Conservation (phyloP, 805 yeast species). For the Myxozyma udenii region DNA sequence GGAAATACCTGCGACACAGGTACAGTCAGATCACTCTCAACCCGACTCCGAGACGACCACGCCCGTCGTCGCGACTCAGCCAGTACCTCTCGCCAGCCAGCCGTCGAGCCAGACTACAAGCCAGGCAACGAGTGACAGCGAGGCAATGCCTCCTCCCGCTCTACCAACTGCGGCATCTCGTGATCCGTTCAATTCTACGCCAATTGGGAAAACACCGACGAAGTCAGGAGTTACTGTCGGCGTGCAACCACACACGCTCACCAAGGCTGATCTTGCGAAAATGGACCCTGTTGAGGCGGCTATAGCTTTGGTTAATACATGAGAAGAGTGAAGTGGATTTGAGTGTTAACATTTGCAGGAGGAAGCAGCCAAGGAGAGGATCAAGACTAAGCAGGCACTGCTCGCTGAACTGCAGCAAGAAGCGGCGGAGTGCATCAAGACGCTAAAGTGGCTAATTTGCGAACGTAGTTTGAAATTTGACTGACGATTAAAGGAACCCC, state of each 20-base stretch:
- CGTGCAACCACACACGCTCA: background rate
- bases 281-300: background rate
- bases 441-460: constrained; percentile 14
- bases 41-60: background rate
- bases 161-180: too few species aligned
- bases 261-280: background rate
- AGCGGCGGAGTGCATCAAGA: constrained; percentile 11
- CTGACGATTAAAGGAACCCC: constrained; percentile 9
- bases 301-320: background rate
- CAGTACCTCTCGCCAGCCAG: too few species aligned
- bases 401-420: constrained; percentile 17
- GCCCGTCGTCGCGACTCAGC: background rate
- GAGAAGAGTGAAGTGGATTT: too few species aligned
- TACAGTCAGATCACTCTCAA: background rate
- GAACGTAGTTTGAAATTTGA: background rate
- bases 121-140: too few species aligned
- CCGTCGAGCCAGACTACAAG: background rate
- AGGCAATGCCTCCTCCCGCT: too few species aligned
- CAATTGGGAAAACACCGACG: background rate
- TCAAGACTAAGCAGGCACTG: constrained; percentile 16
- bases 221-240: background rate
- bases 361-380: constrained; percentile 14
- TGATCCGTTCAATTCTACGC: constrained; percentile 15
- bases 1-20: too few species aligned
- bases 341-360: constrained; percentile 15